These are phyloP conservation scores for Zopfia rhizophila DNA, from an alignment of 2,329 filamentous ascomycete genomes.

Conservation along the genomic window DNA sequence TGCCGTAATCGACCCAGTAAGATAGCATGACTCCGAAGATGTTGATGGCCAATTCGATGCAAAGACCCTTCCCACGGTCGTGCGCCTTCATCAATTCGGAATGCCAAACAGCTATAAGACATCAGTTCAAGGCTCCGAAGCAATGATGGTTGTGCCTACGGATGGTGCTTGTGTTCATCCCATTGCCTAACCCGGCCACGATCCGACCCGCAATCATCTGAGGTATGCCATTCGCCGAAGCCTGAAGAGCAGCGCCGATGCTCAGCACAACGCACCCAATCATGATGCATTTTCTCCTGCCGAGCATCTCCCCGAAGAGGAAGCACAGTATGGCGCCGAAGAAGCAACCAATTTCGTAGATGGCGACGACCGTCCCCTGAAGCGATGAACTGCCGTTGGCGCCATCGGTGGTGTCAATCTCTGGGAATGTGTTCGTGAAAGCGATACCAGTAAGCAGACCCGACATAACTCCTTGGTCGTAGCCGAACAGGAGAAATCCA, in stretches of 20 bases:
- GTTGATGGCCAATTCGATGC: slow-evolving; percentile 45
- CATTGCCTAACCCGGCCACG: slow-evolving; percentile 51
- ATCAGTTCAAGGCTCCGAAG: too few relatives aligned
- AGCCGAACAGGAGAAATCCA: slow-evolving; percentile 34
- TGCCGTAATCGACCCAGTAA: slow-evolving; percentile 56
- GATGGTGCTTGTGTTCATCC: slow-evolving; percentile 62
- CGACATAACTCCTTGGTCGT: slow-evolving; percentile 54
- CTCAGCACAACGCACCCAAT: slow-evolving; percentile 58
- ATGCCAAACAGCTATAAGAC: slow-evolving; percentile 27
- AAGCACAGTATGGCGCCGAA: slow-evolving; percentile 53
- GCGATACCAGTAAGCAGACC: slow-evolving; percentile 43
- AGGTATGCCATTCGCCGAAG: slow-evolving; percentile 53
- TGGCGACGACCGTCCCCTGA: slow-evolving; percentile 18
- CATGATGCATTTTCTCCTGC: slow-evolving; percentile 67
- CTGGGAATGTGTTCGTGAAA: slow-evolving; percentile 23
- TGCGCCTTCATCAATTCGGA: slow-evolving; percentile 53
- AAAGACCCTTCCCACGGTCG: slow-evolving; percentile 52
- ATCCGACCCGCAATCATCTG: slow-evolving; percentile 25
- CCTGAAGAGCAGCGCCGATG: slow-evolving; percentile 66
- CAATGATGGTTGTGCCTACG: slow-evolving; percentile 40
- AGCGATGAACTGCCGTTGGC: slow-evolving; percentile 4
- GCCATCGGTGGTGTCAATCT: slow-evolving; percentile 6
- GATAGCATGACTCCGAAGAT: slow-evolving; percentile 57
- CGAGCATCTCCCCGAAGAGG: slow-evolving; percentile 67
- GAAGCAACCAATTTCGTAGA: slow-evolving; percentile 59